These are phyloP conservation scores for Cantharellus anzutake DNA, from an alignment of 768 basidiomycete genomes.

Conservation along the genomic window DNA sequence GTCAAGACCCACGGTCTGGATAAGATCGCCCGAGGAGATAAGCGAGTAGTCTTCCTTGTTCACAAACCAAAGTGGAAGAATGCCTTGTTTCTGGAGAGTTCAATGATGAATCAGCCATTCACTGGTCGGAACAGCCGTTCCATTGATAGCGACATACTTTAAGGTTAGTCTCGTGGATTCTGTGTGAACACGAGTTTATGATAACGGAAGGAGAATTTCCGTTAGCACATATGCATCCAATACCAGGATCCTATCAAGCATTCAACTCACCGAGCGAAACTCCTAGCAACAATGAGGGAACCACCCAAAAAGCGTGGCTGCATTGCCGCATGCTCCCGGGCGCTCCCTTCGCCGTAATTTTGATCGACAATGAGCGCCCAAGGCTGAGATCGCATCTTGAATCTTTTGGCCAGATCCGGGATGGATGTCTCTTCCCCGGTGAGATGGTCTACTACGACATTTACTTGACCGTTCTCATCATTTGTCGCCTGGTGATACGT, in stretches of 20 bases:
- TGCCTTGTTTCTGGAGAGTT: constrained; percentile 72
- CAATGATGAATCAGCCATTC: neutral
- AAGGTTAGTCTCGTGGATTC: constrained; percentile 95
- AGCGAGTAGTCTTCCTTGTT: constrained; percentile 71
- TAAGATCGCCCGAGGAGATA: constrained; percentile 62
- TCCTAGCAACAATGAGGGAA: constrained; percentile 70
- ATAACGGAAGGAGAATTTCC: neutral
- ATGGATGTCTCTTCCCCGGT: constrained; percentile 31
- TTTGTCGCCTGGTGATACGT: constrained; percentile 47
- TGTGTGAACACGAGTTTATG: constrained; percentile 16
- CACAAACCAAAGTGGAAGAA: constrained; percentile 87
- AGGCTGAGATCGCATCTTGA: constrained; percentile 65
- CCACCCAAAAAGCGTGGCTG: constrained; percentile 88
- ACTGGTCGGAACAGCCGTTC: neutral
- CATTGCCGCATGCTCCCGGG: constrained; percentile 91
- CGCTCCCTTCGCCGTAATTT: constrained; percentile 95
- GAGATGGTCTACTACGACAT: constrained; percentile 60
- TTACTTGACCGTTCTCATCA: constrained; percentile 87
- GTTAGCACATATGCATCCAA: neutral
- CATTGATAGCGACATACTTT: constrained; percentile 36
- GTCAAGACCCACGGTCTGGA: constrained; percentile 71
- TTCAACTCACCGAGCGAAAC: constrained; percentile 39
- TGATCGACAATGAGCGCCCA: constrained; percentile 94
- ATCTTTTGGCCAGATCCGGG: constrained; percentile 74
- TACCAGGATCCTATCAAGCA: neutral